Conservation (phyloP, 805 yeast genomes). For the Scheffersomyces spartinae region DNA sequence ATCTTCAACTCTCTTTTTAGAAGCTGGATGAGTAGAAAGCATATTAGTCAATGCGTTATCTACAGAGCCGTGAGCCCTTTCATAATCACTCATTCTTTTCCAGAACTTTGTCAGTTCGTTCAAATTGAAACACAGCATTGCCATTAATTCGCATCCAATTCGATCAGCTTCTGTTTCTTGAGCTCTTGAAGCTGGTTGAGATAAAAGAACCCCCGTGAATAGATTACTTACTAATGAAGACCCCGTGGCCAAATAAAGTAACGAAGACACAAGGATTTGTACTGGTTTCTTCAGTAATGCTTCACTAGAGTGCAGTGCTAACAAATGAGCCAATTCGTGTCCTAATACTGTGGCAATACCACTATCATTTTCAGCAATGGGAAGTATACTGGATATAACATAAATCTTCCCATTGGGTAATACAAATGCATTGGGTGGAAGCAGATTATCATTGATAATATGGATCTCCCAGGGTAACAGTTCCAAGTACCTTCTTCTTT, state of each 20-base stretch:
- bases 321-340: conserved; percentile 90
- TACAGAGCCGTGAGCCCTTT: conserved; percentile 13
- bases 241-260: conserved; percentile 54
- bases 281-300: conserved; percentile 69
- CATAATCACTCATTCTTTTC: conserved; percentile 62
- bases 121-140: conserved; percentile 80
- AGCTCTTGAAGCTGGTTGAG: conserved; percentile 84
- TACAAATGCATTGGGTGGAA: conserved; percentile 95
- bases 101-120: conserved; percentile 65
- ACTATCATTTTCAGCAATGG: conserved; percentile 70
- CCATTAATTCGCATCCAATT: conserved; percentile 87
- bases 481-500: too few species aligned
- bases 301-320: conserved; percentile 88
- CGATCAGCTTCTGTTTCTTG: conserved; percentile 97
- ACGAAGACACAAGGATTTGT: conserved; percentile 40
- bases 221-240: conserved; percentile 42
- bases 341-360: conserved; percentile 92
- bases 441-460: conserved; percentile 55
- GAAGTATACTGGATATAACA: conserved; percentile 68
- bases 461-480: conserved; percentile 90
- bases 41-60: conserved; percentile 41
- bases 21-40: conserved; percentile 84
- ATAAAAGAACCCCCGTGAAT: conserved; percentile 52
- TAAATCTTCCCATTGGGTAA: conserved; percentile 94
- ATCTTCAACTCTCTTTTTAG: conserved; percentile 56